Evolutionary conservation across 176 grass and related monocot genomes (phyloP).

Genomic region (Aechmea fasciata): DNA sequence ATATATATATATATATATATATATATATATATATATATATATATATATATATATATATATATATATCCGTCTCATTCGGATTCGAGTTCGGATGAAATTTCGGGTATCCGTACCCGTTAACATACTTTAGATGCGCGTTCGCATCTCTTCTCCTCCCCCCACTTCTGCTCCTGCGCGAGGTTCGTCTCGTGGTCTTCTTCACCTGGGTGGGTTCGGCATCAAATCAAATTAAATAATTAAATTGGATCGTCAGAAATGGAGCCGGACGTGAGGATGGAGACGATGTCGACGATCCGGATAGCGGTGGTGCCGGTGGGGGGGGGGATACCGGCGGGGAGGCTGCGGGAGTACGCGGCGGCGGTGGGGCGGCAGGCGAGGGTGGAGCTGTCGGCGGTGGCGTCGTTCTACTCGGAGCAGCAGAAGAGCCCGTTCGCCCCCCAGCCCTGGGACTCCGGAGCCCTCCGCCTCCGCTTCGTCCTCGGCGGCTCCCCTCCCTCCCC

Average conservation of each 20-base stretch:
- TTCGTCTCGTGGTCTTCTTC: too few relatives aligned
- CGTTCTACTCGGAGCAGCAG: conserved; percentile 97
- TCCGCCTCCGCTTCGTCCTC: conserved; percentile 85
- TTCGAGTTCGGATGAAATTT: too few relatives aligned
- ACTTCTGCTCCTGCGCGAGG: too few relatives aligned
- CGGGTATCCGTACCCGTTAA: too few relatives aligned
- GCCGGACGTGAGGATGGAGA: conserved; percentile 96
- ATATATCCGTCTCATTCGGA: too few relatives aligned
- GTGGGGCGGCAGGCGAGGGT: conserved; percentile 58
- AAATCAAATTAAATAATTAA: too few relatives aligned
- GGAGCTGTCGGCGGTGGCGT: conserved; percentile 62
- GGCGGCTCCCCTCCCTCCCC: conserved; percentile 64
- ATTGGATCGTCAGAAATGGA: conserved; percentile 74
- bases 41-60: too few relatives aligned
- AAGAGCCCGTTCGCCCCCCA: conserved; percentile 86
- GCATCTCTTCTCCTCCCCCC: too few relatives aligned
- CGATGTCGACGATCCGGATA: conserved; percentile 66
- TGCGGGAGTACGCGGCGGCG: conserved; percentile 72
- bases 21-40: too few relatives aligned
- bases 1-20: too few relatives aligned
- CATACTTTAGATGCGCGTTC: too few relatives aligned
- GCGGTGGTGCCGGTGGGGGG: conserved; percentile 80
- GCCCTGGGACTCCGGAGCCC: conserved; percentile 70
- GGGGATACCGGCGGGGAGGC: conserved; percentile 45
- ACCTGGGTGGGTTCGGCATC: too few relatives aligned